A percentile compares a stretch with the other conserved stretches of the same genome.
These are phyloP conservation scores for Vitis riparia DNA, from an alignment of 164 flowering plant species.

Conservation along the genomic window DNA sequence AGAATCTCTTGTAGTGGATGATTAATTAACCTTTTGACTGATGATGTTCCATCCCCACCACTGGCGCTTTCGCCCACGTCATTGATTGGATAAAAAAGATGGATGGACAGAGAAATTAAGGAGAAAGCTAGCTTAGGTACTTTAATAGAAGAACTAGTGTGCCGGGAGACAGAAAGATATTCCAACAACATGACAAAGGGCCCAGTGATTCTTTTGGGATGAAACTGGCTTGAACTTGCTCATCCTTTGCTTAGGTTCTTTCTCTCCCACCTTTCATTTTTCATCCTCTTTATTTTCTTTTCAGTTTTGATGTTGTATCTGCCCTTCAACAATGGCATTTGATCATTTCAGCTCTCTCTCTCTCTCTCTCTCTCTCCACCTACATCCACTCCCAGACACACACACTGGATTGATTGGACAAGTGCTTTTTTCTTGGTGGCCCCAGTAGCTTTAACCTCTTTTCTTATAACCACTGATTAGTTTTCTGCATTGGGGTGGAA, in stretches of 20 bases:
- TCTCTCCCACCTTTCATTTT: not conserved
- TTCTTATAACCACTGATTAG: slow-evolving; percentile 4
- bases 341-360: not conserved
- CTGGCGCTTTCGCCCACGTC: not conserved
- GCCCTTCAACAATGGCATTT: not conserved
- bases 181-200: slow-evolving; percentile 6
- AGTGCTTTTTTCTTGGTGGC: slow-evolving; percentile 15
- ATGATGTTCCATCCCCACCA: slow-evolving; percentile 9
- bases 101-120: not conserved
- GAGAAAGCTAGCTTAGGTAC: slow-evolving; percentile 6
- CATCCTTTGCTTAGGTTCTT: slow-evolving; percentile 5
- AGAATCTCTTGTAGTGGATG: slow-evolving; percentile 14
- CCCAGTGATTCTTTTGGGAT: slow-evolving; percentile 12
- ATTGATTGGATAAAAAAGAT: too few species aligned
- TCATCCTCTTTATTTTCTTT: not conserved
- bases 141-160: slow-evolving; percentile 4
- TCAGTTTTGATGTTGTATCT: not conserved
- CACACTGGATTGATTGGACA: slow-evolving; percentile 3
- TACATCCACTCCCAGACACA: not conserved
- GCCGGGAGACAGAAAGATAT: not conserved
- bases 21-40: slow-evolving; percentile 15
- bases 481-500: slow-evolving; percentile 3
- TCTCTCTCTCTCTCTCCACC: not conserved
- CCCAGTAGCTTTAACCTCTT: not conserved
- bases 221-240: not conserved